Conservation (phyloP, 352 stramenopile genomes). For the Phytophthora crassamura region DNA sequence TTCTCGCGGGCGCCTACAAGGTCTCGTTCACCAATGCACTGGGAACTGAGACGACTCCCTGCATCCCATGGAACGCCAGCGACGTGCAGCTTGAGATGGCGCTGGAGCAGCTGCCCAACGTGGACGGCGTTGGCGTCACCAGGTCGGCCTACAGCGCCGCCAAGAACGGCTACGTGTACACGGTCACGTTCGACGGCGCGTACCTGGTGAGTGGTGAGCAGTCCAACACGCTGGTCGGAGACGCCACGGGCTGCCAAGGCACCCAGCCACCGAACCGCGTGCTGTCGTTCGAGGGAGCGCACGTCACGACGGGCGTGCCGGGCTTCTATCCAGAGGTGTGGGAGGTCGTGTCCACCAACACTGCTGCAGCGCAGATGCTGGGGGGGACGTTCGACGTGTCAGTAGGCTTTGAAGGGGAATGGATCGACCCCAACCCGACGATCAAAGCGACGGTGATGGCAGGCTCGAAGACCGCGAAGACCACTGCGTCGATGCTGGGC, state of each 20-base stretch:
- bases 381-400: constrained; percentile 78
- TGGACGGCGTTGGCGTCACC: constrained; percentile 70
- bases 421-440: constrained; percentile 30
- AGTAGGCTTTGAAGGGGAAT: constrained; percentile 71
- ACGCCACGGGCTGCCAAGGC: constrained; percentile 42
- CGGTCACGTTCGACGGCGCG: constrained; percentile 68
- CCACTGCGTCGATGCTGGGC: constrained; percentile 59
- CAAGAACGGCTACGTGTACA: constrained; percentile 74
- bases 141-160: constrained; percentile 54
- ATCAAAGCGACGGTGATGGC: constrained; percentile 51
- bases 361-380: constrained; percentile 37
- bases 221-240: constrained; percentile 54
- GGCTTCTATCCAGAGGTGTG: constrained; percentile 73
- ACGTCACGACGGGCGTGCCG: constrained; percentile 45
- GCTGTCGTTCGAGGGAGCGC: constrained; percentile 54
- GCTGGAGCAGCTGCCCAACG: constrained; percentile 68
- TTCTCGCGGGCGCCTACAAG: constrained; percentile 62
- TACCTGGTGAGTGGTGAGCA: constrained; percentile 69
- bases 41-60: constrained; percentile 46
- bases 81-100: constrained; percentile 70
- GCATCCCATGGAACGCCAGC: constrained; percentile 77
- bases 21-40: constrained; percentile 57
- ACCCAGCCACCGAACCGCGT: constrained; percentile 55
- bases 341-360: constrained; percentile 61
- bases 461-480: constrained; percentile 58